Evolutionary conservation across 176 grass and related monocot species (phyloP), one percentile per base, ranked within the genome.

Genomic region (Musa schizocarpa): DNA sequence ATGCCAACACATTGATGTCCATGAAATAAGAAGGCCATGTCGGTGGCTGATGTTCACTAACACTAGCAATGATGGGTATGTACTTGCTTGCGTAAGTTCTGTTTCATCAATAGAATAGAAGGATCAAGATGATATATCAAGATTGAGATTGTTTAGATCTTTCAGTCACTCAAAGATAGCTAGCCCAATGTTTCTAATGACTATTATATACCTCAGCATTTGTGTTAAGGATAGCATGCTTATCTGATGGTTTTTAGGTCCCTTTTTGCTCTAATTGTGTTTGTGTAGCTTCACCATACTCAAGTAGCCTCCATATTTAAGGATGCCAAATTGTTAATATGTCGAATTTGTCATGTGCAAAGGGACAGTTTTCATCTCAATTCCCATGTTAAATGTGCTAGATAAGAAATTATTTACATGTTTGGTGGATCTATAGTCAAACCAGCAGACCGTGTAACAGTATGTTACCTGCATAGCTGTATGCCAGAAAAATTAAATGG

Each of bases 61-160:
- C 96, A 81, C 96, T 99, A 63, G 96, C 96, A 81, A 99, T 99
- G 75, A 99, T 99, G 58, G 96, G 96, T 74, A 99, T 99, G 63
- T 99, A 99, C 81, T 99, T 99, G 91, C 96, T 99, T 67, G 96
- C 96, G 81, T 99, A 99, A 54, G 96, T 99, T 89, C 96, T 99
- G 88, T 81, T 25, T 80, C 14, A 81, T 48, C 65, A 82, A 72
- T 21, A 79, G 9, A 17, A 43, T 43, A 43, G 49, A 8, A 53
- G 50, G 64, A 54, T 55, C 50, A 78, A 54, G 1, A 64, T 72
- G 68, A 2, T 23, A 65, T 10, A 51, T 70, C 48, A 70, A 70
- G 17, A 20, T 51, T 8, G n/a, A 50, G 43, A 49, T 70, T 70
- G 63, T 25, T 25, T 19, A 59, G n/a, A 19, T n/a, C 11, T 66